A percentile compares a stretch with the other conserved stretches of the same genome.
Evolutionary conservation across 805 yeast species (phyloP).

Genomic region (Metschnikowia gruessii): DNA sequence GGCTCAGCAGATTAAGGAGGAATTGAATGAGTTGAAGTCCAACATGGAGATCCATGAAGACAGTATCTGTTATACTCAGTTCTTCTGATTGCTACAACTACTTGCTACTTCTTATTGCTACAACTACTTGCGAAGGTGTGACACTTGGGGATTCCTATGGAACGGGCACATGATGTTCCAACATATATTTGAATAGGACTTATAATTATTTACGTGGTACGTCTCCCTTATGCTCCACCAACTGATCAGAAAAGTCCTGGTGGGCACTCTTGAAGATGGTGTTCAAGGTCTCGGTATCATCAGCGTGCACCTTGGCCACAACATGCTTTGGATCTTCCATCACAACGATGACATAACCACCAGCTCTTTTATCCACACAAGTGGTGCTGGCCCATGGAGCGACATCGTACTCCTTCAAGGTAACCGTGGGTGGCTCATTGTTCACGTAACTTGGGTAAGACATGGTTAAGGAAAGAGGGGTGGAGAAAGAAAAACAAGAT

Average conservation of each 20-base stretch:
- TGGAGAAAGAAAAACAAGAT: background rate
- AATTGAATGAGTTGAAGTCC: slow-evolving; percentile 72
- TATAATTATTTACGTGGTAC: slow-evolving; percentile 14
- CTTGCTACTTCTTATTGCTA: slow-evolving; percentile 67
- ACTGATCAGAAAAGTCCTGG: slow-evolving; percentile 21
- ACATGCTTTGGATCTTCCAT: slow-evolving; percentile 42
- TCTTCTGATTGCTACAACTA: slow-evolving; percentile 52
- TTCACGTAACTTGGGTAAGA: slow-evolving; percentile 43
- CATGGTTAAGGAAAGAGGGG: background rate
- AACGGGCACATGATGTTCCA: background rate
- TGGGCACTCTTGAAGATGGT: slow-evolving; percentile 48
- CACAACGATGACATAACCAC: slow-evolving; percentile 42
- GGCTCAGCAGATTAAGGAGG: slow-evolving; percentile 84
- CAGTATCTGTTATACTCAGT: slow-evolving; percentile 81
- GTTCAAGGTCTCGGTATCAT: slow-evolving; percentile 40
- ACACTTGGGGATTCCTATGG: too few relatives aligned
- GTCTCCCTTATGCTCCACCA: slow-evolving; percentile 16
- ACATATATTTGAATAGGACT: background rate
- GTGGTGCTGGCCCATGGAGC: slow-evolving; percentile 53
- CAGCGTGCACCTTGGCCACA: slow-evolving; percentile 42
- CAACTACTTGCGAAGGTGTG: background rate
- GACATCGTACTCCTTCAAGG: slow-evolving; percentile 46
- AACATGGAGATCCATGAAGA: slow-evolving; percentile 81
- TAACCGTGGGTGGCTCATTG: slow-evolving; percentile 47
- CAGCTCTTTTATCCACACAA: slow-evolving; percentile 43